phyloP scores from a whole-genome alignment of 1,284 basidiomycete genomes.

The Boletus sp. region DNA sequence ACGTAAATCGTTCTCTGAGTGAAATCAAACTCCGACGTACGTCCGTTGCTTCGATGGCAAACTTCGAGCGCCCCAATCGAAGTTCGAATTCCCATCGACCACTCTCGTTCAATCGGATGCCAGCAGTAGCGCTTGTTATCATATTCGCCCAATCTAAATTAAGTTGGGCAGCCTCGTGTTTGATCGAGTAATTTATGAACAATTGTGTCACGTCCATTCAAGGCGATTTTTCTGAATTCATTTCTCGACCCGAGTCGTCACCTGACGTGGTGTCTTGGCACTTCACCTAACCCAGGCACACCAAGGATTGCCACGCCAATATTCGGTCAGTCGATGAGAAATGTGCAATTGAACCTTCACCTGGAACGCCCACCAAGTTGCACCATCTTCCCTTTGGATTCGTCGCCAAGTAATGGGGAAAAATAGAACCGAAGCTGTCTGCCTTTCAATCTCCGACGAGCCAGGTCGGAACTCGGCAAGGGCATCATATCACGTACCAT shows the following conservation, averaged over 20 bases:
- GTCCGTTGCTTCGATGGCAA: background rate
- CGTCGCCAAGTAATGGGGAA: constrained; percentile 6
- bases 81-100: background rate
- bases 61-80: background rate
- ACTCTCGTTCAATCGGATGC: constrained; percentile 7
- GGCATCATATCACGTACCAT: constrained; percentile 14
- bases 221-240: background rate
- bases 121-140: constrained; percentile 2
- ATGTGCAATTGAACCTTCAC: background rate
- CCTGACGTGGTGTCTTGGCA: too few relatives aligned
- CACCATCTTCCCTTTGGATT: background rate
- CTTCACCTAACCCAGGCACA: too few relatives aligned
- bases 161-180: constrained; percentile 24
- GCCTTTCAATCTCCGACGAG: constrained; percentile 19
- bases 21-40: background rate
- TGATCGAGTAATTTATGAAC: constrained; percentile 7
- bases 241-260: too few relatives aligned
- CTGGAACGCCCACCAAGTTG: background rate
- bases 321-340: too few relatives aligned
- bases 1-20: background rate
- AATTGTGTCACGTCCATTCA: background rate
- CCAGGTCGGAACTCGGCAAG: background rate
- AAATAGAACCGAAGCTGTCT: constrained; percentile 2
- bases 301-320: too few relatives aligned
- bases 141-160: constrained; percentile 10